phyloP scores from a whole-genome alignment of 176 grass and related monocot species.

The Hordeum marinum region DNA sequence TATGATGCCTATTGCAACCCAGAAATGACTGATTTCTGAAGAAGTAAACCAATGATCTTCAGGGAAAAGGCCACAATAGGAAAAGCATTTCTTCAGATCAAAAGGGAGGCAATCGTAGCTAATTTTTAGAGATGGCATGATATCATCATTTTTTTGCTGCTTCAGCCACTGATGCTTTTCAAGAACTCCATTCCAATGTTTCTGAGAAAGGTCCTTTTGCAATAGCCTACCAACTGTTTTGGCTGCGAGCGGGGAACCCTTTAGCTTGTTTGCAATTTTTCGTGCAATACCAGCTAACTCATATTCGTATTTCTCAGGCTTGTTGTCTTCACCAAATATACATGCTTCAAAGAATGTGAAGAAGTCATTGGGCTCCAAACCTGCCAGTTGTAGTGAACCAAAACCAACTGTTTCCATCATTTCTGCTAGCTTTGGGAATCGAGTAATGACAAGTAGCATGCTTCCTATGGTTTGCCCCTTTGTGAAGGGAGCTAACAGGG shows the following conservation, averaged over 20 bases:
- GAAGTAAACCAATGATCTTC: fast-evolving
- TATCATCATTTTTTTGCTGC: not conserved
- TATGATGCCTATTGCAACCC: not conserved
- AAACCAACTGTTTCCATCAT: not conserved
- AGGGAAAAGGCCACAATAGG: not conserved
- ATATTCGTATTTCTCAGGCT: not conserved
- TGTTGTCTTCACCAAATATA: not conserved
- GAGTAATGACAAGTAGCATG: not conserved
- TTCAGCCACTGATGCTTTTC: not conserved
- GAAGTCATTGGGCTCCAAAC: not conserved
- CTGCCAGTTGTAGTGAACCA: fast-evolving
- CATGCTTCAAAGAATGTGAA: not conserved
- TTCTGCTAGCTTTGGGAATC: not conserved
- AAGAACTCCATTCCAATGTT: not conserved
- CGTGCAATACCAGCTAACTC: not conserved
- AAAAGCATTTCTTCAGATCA: not conserved
- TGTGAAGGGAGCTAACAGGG: not conserved
- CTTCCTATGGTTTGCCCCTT: not conserved
- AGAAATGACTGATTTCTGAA: not conserved
- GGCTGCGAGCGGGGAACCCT: not conserved
- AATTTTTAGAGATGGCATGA: not conserved
- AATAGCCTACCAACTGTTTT: not conserved
- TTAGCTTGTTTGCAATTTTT: not conserved
- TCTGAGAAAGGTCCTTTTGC: not conserved
- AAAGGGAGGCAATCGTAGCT: not conserved